Percentiles rank a stretch among this genome's conserved stretches.
These are phyloP conservation scores for Leucocoprinus sp. DNA, from an alignment of 768 basidiomycete species.

Conservation along the genomic window DNA sequence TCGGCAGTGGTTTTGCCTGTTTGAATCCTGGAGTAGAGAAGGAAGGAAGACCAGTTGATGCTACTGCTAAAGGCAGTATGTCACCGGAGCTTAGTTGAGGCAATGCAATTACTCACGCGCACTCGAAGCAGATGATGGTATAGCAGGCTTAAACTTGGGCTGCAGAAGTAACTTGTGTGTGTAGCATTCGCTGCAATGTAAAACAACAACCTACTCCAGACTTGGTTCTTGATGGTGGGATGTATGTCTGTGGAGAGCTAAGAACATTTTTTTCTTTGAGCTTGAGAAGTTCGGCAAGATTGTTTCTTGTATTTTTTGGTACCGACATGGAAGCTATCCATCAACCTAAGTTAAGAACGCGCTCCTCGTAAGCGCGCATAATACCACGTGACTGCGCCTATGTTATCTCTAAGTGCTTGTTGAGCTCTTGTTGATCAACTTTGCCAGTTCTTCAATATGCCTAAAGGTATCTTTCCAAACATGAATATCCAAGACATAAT, in stretches of 20 bases:
- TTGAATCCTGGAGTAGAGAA: slow-evolving; percentile 40
- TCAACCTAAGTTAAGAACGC: slow-evolving; percentile 2
- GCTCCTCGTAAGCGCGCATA: slow-evolving; percentile 12
- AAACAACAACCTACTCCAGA: not conserved
- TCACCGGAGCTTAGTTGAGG: too few species aligned
- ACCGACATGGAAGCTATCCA: slow-evolving; percentile 14
- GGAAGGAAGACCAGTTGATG: slow-evolving; percentile 24
- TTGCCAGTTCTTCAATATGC: slow-evolving; percentile 22
- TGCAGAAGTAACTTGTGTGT: slow-evolving; percentile 9
- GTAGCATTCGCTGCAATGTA: not conserved
- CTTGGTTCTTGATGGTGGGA: not conserved
- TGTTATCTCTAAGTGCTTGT: too few species aligned
- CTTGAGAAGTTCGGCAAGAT: slow-evolving; percentile 32
- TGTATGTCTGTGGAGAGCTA: not conserved
- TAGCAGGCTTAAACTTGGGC: slow-evolving; percentile 42
- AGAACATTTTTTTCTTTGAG: slow-evolving; percentile 12
- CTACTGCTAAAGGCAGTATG: slow-evolving; percentile 4
- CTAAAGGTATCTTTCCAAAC: slow-evolving; percentile 52
- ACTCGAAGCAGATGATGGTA: not conserved
- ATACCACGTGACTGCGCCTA: slow-evolving; percentile 5
- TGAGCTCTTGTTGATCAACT: slow-evolving; percentile 2
- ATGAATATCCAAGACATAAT: slow-evolving; percentile 61
- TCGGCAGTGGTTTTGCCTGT: slow-evolving; percentile 8
- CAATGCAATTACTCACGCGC: not conserved
- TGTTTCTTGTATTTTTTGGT: slow-evolving; percentile 31